Conservation (phyloP, 1,284 basidiomycete species). For the Thecaphora frezii region DNA sequence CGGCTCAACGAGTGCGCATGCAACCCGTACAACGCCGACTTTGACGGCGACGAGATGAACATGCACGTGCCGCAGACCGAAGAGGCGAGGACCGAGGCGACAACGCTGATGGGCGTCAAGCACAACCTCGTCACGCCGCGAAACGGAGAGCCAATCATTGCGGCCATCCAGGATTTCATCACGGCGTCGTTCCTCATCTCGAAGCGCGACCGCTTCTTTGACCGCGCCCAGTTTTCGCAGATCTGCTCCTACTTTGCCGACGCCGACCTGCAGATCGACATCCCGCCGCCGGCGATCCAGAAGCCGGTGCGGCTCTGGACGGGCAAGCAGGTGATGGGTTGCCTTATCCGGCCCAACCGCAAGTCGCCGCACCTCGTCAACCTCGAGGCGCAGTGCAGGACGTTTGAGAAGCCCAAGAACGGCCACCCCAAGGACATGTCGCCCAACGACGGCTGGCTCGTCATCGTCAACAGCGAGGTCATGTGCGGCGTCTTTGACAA, state of each 20-base stretch:
- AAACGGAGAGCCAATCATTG: conserved; percentile 57
- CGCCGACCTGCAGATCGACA: conserved; percentile 86
- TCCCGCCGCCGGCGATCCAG: conserved; percentile 91
- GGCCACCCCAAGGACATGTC: conserved; percentile 75
- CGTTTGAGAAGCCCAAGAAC: conserved; percentile 77
- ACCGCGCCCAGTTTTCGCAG: conserved; percentile 92
- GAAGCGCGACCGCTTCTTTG: conserved; percentile 87
- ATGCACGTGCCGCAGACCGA: conserved; percentile 97
- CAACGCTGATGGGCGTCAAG: conserved; percentile 96
- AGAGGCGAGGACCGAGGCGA: conserved; percentile 94
- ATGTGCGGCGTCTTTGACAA: conserved; percentile 99
- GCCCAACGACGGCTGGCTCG: conserved; percentile 96
- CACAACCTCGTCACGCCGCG: conserved; percentile 81
- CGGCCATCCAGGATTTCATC: conserved; percentile 58
- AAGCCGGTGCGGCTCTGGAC: conserved; percentile 95
- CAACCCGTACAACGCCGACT: conserved; percentile 98
- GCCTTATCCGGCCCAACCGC: conserved; percentile 92
- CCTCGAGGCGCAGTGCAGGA: conserved; percentile 93
- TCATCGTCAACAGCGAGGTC: conserved; percentile 95
- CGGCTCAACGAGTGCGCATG: conserved; percentile 98
- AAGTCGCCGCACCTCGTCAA: conserved; percentile 75
- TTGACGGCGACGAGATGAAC: conserved; percentile 99
- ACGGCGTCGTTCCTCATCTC: conserved; percentile 86
- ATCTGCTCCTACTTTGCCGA: conserved; percentile 94
- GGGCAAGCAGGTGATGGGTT: conserved; percentile 95